Base-by-base conservation (phyloP, 2,329 filamentous ascomycete species). In the Zymoseptoria pseudotritici region DNA sequence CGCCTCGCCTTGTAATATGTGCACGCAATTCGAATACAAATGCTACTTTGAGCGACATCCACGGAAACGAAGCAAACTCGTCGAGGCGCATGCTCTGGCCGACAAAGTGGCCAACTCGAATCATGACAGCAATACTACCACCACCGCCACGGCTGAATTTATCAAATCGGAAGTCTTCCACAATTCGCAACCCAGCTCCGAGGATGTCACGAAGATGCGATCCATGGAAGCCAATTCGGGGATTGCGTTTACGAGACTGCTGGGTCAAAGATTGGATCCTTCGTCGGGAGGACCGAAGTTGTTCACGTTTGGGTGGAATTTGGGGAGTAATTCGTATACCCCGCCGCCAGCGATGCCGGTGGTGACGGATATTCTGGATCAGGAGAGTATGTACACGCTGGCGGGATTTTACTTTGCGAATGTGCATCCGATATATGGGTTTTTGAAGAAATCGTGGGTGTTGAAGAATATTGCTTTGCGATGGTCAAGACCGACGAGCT, bases 251-350 rank as follows among this genome's bases (percentile, higher is more conserved):
- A 77, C 83, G 8, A 73, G 81, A 57, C 75, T 78, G 21, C 71
- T 85, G 42, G 82, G 79, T 0, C 73, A 83, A 51, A 76, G 78
- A 51, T 74, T 84, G 20, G 82, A 85, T 65, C 79, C 81, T 0
- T 77, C 77, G 4, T 79, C 78, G 65, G 36, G 80, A 1, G 80
- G 80, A 1, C 81, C 82, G 0, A 75, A 79, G 53, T 72, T 83
- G 58, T 79, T 82, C 63, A 76, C 82, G 0, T 84, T 85, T 66
- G 81, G 79, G 0, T 85, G 82, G 82, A 84, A 85, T 65, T 69
- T 78, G 13, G 76, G 71, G 52, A 65, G 69, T 58, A 67, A 68
- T 3, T 61, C 65, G 0, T 67, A 72, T 53, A 55, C 56, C 4
- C 22, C 22, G 8, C 62, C 65, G 21, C 56, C 59, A 6, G 19